A percentile compares a stretch with the other conserved stretches of the same genome.
Evolutionary conservation across 495 filamentous ascomycete genomes (phyloP).

Genomic region (Amniculicola lignicola): DNA sequence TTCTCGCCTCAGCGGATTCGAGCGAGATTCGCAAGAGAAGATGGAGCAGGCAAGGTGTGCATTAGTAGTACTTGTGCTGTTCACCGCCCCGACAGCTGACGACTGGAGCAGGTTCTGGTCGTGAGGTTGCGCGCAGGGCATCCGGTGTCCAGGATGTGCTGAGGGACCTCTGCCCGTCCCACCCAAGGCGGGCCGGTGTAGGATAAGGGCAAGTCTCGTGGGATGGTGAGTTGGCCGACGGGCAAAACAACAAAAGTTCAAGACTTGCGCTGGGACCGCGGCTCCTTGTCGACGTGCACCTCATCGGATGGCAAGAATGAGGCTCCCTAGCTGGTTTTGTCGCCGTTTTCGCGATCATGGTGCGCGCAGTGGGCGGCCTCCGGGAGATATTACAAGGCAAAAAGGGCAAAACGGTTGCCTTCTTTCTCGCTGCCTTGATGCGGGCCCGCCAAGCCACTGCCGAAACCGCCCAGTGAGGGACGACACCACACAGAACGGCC

Average conservation of each 20-base stretch:
- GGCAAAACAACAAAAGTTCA: conserved; percentile 3
- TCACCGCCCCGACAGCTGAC: conserved; percentile 34
- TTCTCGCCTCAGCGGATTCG: conserved; percentile 15
- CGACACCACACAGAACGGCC: neutral
- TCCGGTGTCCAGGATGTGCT: conserved; percentile 10
- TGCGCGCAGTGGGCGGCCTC: conserved; percentile 20
- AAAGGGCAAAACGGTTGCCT: conserved; percentile 29
- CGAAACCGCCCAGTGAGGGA: neutral
- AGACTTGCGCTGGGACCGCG: neutral
- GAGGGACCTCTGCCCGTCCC: conserved; percentile 9
- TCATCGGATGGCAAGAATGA: conserved; percentile 11
- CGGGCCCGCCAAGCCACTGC: conserved; percentile 15
- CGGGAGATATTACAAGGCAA: conserved; percentile 5
- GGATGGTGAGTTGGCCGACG: conserved; percentile 1
- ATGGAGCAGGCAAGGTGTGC: conserved; percentile 23
- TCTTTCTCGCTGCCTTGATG: conserved; percentile 25
- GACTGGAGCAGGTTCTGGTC: conserved; percentile 10
- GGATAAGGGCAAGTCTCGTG: conserved; percentile 12
- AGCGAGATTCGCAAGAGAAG: conserved; percentile 3
- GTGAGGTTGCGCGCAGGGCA: conserved; percentile 3
- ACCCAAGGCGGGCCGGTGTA: conserved; percentile 24
- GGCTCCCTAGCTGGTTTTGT: conserved; percentile 29
- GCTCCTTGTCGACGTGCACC: neutral
- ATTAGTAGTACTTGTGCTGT: conserved; percentile 35
- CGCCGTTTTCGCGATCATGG: neutral